Evolutionary conservation across 1,139 yeast genomes (phyloP).

Genomic region (Candida buenavistaensis): DNA sequence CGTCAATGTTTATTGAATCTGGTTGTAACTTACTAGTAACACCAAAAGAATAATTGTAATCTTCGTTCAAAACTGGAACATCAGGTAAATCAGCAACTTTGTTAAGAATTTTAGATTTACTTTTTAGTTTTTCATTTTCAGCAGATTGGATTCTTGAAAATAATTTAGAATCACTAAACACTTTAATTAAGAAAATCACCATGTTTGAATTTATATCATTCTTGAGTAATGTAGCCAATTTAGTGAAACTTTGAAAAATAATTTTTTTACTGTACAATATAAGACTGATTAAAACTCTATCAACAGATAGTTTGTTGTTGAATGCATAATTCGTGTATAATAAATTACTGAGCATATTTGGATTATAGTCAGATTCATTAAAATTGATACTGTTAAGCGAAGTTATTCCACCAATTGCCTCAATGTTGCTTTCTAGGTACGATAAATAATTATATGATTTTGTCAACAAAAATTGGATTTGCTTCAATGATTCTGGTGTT

Average conservation of each 20-base stretch:
- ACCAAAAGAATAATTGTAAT: conserved; percentile 39
- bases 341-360: conserved; percentile 31
- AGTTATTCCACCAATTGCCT: conserved; percentile 36
- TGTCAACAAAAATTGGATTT: conserved; percentile 41
- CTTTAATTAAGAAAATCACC: conserved; percentile 39
- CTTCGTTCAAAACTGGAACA: conserved; percentile 30
- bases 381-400: conserved; percentile 28
- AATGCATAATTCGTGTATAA: conserved; percentile 28
- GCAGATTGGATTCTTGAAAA: conserved; percentile 25
- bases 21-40: conserved; percentile 36
- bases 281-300: conserved; percentile 31
- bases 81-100: conserved; percentile 26
- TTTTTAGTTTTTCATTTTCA: conserved; percentile 27
- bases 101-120: conserved; percentile 20
- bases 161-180: conserved; percentile 40
- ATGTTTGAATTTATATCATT: conserved; percentile 43
- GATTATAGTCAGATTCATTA: conserved; percentile 32
- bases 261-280: conserved; percentile 37
- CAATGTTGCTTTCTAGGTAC: conserved; percentile 41
- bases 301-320: conserved; percentile 24
- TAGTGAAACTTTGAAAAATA: conserved; percentile 33
- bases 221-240: conserved; percentile 30
- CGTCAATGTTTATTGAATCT: conserved; percentile 23
- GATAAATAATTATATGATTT: conserved; percentile 45
- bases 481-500: conserved; percentile 45